A percentile compares a stretch with the other conserved stretches of the same genome.
These are phyloP conservation scores for Collybia nuda DNA, from an alignment of 768 basidiomycete genomes.

Conservation along the genomic window DNA sequence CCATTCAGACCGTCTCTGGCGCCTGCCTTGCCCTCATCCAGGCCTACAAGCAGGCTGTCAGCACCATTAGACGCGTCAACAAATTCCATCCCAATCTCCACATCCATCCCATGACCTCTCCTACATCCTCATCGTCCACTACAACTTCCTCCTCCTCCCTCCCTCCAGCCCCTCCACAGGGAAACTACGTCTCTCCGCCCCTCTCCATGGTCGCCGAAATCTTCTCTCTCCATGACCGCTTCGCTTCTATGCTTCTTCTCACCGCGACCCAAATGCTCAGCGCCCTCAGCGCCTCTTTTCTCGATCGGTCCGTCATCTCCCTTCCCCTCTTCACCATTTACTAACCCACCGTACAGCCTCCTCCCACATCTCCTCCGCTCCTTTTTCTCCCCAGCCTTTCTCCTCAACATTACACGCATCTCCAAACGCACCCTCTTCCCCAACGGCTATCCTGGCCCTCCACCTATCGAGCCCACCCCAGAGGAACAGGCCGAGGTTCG, in stretches of 20 bases:
- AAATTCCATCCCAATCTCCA: conserved; percentile 23
- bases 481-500: conserved; percentile 73
- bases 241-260: conserved; percentile 45
- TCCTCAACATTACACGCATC: conserved; percentile 52
- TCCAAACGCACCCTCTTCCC: conserved; percentile 82
- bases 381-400: conserved; percentile 46
- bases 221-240: conserved; percentile 45
- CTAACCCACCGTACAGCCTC: conserved; percentile 40
- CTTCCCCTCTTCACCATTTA: background rate
- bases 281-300: conserved; percentile 47
- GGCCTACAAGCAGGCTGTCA: conserved; percentile 62
- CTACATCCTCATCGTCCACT: conserved; percentile 6
- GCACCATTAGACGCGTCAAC: conserved; percentile 68
- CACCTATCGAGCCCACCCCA: conserved; percentile 69
- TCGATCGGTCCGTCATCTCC: conserved; percentile 49
- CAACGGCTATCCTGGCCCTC: conserved; percentile 79
- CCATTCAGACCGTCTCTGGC: conserved; percentile 71
- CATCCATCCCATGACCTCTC: conserved; percentile 7
- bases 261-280: conserved; percentile 47
- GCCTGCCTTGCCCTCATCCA: conserved; percentile 66
- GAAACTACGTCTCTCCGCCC: conserved; percentile 40
- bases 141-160: conserved; percentile 20
- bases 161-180: conserved; percentile 20
- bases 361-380: conserved; percentile 66
- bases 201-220: conserved; percentile 50